A percentile compares a stretch with the other conserved stretches of the same genome.
phyloP scores from a whole-genome alignment of 345 rosid species.

The Citropsis articulata region DNA sequence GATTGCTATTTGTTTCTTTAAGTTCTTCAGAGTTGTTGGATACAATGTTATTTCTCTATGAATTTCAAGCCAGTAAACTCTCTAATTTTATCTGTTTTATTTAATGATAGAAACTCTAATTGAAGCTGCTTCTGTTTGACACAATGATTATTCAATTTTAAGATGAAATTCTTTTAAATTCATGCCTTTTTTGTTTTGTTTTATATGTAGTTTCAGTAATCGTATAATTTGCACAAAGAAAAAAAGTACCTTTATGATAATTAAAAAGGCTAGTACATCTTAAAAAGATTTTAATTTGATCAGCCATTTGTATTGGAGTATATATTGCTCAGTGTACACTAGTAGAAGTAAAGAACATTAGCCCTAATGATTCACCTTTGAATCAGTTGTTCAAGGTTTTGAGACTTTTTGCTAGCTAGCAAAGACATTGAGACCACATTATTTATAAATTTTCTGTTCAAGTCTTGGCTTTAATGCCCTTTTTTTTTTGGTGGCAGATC shows the following conservation, averaged over 20 bases:
- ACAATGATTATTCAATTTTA: not conserved
- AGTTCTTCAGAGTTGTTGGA: too few relatives aligned
- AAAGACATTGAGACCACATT: not conserved
- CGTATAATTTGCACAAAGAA: not conserved
- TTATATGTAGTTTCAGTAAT: too few relatives aligned
- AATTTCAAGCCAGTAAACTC: constrained; percentile 44
- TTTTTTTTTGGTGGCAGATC: constrained; percentile 32
- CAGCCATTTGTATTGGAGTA: not conserved
- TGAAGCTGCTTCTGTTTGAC: not conserved
- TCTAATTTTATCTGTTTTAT: not conserved
- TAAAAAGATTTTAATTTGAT: not conserved
- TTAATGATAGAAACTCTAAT: constrained; percentile 1
- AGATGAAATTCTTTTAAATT: not conserved
- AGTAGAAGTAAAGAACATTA: not conserved
- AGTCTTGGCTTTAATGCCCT: not conserved
- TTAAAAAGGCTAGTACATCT: not conserved
- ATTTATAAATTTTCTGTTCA: not conserved
- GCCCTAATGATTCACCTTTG: not conserved
- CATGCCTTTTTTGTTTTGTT: not conserved
- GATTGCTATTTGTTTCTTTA: too few relatives aligned
- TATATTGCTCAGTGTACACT: too few relatives aligned
- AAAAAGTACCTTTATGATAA: not conserved
- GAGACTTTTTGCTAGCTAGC: not conserved
- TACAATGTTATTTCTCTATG: constrained; percentile 18
- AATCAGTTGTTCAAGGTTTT: not conserved